A percentile compares a stretch with the other conserved stretches of the same genome.
These are phyloP conservation scores for Bipolaris zeicola DNA, from an alignment of 2,329 filamentous ascomycete species.

Conservation along the genomic window DNA sequence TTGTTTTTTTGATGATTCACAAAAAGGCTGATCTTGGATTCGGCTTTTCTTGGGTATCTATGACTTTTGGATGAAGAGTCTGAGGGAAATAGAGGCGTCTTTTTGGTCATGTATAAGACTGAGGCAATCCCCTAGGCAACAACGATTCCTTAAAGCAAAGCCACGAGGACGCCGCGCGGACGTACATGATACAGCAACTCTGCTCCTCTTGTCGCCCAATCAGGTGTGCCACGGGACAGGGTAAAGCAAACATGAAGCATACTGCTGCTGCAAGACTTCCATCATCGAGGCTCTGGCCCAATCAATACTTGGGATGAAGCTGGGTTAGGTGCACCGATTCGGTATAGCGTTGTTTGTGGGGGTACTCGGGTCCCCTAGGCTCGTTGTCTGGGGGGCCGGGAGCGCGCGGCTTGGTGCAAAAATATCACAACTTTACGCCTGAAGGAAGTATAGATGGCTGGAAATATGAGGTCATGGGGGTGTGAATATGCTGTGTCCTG, in stretches of 20 bases:
- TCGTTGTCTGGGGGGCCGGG: background rate
- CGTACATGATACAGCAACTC: constrained; percentile 4
- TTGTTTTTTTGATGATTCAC: no score
- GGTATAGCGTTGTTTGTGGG: background rate
- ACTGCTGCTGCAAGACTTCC: background rate
- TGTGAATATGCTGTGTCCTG: no score
- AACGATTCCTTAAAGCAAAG: background rate
- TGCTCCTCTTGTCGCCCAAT: background rate
- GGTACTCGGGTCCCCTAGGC: background rate
- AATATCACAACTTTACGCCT: background rate
- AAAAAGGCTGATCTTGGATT: no score
- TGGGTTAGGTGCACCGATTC: background rate
- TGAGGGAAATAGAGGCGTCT: background rate
- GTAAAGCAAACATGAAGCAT: background rate
- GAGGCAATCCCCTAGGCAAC: constrained; percentile 21
- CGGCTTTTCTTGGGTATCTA: background rate
- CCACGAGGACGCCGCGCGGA: constrained; percentile 12
- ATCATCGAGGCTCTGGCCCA: background rate
- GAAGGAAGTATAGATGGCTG: background rate
- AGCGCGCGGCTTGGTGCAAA: background rate
- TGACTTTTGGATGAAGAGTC: background rate
- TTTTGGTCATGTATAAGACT: background rate
- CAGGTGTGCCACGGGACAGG: background rate
- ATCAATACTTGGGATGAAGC: background rate
- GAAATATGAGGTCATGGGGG: background rate